These are phyloP conservation scores for Neurospora tetrasperma DNA, from an alignment of 495 filamentous ascomycete species.

Conservation along the genomic window DNA sequence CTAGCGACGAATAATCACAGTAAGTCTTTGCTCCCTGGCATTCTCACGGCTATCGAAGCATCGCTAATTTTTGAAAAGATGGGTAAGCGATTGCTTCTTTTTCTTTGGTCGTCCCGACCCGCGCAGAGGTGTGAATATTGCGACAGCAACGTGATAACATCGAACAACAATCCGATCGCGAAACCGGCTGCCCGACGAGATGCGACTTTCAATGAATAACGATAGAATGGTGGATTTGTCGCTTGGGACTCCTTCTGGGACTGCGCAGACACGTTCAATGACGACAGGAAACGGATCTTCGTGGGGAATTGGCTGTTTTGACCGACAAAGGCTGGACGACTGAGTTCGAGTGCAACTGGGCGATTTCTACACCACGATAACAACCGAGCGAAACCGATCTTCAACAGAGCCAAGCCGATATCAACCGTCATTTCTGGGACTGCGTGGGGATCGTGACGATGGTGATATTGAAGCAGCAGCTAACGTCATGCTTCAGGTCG, in stretches of 20 bases:
- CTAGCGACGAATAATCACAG: conserved; percentile 30
- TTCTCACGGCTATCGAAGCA: background rate
- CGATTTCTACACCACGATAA: background rate
- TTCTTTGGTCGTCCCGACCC: background rate
- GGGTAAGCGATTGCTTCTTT: conserved; percentile 35
- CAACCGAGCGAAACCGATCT: background rate
- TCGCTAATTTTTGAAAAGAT: conserved; percentile 30
- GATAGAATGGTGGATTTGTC: background rate
- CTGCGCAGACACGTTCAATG: background rate
- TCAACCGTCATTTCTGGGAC: background rate
- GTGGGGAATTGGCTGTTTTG: background rate
- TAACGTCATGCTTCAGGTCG: conserved; percentile 55
- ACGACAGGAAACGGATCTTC: background rate
- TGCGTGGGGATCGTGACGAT: background rate
- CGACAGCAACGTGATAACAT: background rate
- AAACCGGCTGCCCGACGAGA: background rate
- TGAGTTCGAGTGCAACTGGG: background rate
- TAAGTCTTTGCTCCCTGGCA: conserved; percentile 20
- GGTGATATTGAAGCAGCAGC: background rate
- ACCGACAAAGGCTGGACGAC: background rate
- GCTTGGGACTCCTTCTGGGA: background rate
- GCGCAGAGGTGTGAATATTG: background rate
- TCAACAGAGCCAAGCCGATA: background rate
- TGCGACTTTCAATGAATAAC: background rate
- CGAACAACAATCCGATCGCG: background rate